Base-by-base conservation (phyloP, 139 green algal genomes). In the Closterium sp. region DNA sequence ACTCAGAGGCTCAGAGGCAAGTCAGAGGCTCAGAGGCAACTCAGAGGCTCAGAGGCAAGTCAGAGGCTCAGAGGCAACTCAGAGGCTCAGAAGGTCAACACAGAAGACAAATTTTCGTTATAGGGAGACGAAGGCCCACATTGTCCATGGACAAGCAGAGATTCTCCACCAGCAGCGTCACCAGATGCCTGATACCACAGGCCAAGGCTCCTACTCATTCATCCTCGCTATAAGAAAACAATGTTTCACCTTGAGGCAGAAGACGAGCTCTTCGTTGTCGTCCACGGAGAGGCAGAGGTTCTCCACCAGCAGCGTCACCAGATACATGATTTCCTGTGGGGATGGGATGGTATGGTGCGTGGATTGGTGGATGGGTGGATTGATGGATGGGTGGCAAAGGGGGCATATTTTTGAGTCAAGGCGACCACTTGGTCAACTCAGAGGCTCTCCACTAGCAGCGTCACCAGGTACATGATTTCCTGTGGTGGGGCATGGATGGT, bases 241-340 rank as follows among this genome's bases (percentile, higher is more conserved):
- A 27, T 2, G 19, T 27, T 13, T 13, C 73, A 97, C 97, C 94
- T 98, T 98, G 38, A 99, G 95, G 96, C 97, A 99, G 96, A 98
- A 99, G 95, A 97, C 97, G 42, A 99, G 92, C 96, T 99, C 98
- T 95, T 99, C 97, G 92, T 99, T 99, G 94, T 98, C 95, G 10
- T 97, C 97, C 9, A 88, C 73, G 85, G 95, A 97, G 31, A 99
- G 96, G n/a, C 93, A 96, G 92, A 99, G 96, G 95, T 99, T 99
- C 96, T 99, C 97, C 89, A 99, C 96, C 93, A 99, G 96, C 28
- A 98, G 98, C 10, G 89, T 95, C 89, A 99, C 97, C 85, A 99
- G 96, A 28, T 97, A 94, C 86, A 97, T 96, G 13, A 97, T 96
- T 29, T 96, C 96, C 86, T 96, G 31, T 4, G 62, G 10, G 62